Evolutionary conservation across 108 stramenopile genomes (phyloP).

Genomic region (Hondaea fermentalgiana): DNA sequence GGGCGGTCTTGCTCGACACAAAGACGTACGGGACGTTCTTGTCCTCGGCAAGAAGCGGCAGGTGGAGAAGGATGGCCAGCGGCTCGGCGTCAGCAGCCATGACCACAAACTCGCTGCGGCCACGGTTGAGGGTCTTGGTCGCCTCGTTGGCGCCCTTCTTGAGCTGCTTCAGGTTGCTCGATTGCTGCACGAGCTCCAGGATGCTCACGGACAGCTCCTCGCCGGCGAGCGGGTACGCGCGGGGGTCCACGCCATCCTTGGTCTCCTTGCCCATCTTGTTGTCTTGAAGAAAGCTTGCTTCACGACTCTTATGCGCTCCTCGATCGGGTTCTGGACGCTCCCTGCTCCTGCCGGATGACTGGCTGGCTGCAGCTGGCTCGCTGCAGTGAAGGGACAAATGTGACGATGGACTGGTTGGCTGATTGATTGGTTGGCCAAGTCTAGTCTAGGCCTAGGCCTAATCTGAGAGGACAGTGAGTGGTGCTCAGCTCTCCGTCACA

Average conservation of each 20-base stretch:
- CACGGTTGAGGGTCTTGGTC: constrained; percentile 97
- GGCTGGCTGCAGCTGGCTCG: no score
- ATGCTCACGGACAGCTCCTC: constrained; percentile 92
- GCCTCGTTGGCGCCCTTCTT: constrained; percentile 99
- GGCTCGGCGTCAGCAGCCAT: constrained; percentile 99
- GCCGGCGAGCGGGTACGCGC: constrained; percentile 97
- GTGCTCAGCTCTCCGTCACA: no score
- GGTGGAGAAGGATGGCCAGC: constrained; percentile 94
- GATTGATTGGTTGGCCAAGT: no score
- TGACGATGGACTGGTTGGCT: no score
- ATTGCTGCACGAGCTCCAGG: constrained; percentile 93
- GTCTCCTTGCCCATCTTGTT: constrained; percentile 17
- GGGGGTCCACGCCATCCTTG: constrained; percentile 24
- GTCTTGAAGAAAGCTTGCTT: no score
- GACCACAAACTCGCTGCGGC: constrained; percentile 94
- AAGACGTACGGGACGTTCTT: constrained; percentile 99
- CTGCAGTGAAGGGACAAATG: no score
- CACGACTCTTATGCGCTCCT: no score
- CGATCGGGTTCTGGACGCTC: no score
- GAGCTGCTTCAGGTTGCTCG: constrained; percentile 86
- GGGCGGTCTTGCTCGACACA: constrained; percentile 93
- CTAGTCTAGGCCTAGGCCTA: no score
- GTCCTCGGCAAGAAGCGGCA: constrained; percentile 97
- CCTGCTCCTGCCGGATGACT: no score
- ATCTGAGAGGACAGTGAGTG: no score